Base-by-base conservation (phyloP, 495 filamentous ascomycete genomes). In the Staphylotrichum tortipilum region DNA sequence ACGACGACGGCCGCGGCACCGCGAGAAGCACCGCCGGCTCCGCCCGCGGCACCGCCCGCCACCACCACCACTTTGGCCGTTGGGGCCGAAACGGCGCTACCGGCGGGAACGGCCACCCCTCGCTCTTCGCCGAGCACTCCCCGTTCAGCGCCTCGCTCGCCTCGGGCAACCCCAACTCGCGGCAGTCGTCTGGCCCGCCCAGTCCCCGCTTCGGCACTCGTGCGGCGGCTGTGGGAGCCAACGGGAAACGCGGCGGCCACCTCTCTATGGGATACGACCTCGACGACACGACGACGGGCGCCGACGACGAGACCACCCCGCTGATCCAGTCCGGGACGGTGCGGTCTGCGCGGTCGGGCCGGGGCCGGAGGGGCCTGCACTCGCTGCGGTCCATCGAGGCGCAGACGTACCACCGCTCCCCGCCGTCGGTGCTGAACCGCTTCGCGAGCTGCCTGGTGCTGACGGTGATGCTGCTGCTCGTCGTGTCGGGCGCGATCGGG, bases 231-330 rank as follows among this genome's bases (percentile, higher is more conserved):
- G 52, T 63, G 12, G 42, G 43, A 19, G 34, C 36, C n/a, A 64
- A 55, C 37, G 40, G 56, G 44, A 61, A 60, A 35, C 53, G 61
- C 44, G 47, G 43, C 34, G 44, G 56, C 12, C 47, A 61, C 48
- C 39, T 69, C 15, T 60, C 73, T 12, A 62, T 64, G 2, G 64
- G 68, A 18, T 83, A 84, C 47, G 75, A 78, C 47, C 57, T 78
- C 29, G 75, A 77, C 49, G 75, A 77, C 44, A 72, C 72, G 3
- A 68, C 69, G 8, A 64, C 62, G 6, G 86, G 85, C 15, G 89
- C 86, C 21, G 91, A 95, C 61, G 91, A 96, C 62, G 92, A 98
- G 66, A 80, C 84, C 28, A 89, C 88, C 2, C 91, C 92, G 1
- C 72, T 98, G 40, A 78, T 96, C 6, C 44, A 60, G 28, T 59